Base-by-base conservation (phyloP, 2,329 filamentous ascomycete species). In the Teratosphaeria viscida region DNA sequence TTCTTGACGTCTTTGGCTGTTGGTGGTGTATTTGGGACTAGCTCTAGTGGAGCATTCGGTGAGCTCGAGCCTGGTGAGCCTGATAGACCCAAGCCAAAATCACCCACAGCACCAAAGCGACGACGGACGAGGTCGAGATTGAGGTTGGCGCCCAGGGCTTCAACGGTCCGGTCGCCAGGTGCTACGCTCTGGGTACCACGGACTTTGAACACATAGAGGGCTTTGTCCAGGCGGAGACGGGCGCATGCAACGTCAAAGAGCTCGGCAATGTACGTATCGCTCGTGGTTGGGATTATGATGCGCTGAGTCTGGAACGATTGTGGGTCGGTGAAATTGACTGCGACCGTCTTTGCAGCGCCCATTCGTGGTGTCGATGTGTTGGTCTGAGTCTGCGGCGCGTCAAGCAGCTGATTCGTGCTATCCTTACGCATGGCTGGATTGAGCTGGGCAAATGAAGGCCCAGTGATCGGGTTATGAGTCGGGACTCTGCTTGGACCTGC, bases 251-350 rank as follows among this genome's bases (percentile, higher is more conserved):
- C 80, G 68, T 92, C 89, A 57, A 92, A 84, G 32, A 94, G 84
- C 71, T 94, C 89, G 52, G 87, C 88, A 53, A 94, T 83, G 71
- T 92, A 94, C 34, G 86, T 92, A 65, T 92, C 88, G 0, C 88
- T 90, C 0, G 87, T 92, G 54, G 90, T 88, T 62, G 89, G 85
- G 19, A 92, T 76, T 1, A 85, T 86, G 27, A 90, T 82, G 76
- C 85, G 84, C 68, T 87, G 86, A 0, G 76, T 76, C n/a, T 87
- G 86, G 54, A 88, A 84, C 1, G 69, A 70, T 8, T 87, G 81
- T 5, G 84, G 79, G 68, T 91, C 87, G 0, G 85, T 81, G 65
- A 90, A 88, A 70, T 90, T 86, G 55, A 92, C 82, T 14, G 83
- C 83, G 54, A 92, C 73, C 2, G 83, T 82, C 62, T 69, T 69